Evolutionary conservation across 305 asterid species (phyloP).

Genomic region (Fraxinus sp.): DNA sequence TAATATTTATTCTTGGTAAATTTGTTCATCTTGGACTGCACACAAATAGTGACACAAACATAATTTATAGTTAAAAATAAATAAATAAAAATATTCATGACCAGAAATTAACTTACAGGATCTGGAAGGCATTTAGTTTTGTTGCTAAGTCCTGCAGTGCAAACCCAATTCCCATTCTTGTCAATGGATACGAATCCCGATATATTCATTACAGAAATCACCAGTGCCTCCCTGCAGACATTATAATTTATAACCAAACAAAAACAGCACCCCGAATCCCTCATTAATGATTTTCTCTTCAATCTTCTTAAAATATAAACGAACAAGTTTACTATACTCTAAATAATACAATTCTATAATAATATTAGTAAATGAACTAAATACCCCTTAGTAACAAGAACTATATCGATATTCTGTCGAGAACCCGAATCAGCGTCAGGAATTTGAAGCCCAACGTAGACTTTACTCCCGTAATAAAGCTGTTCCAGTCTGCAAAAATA

Average conservation of each 20-base stretch:
- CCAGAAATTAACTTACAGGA: conserved; percentile 47
- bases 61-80: background rate
- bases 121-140: conserved; percentile 42
- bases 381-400: conserved; percentile 57
- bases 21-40: background rate
- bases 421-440: conserved; percentile 78
- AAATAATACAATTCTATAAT: background rate
- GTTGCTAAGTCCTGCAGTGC: conserved; percentile 35
- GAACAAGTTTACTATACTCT: background rate
- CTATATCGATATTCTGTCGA: conserved; percentile 67
- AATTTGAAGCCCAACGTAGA: conserved; percentile 65
- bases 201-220: conserved; percentile 57
- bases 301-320: background rate
- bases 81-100: background rate
- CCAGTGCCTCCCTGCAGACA: conserved; percentile 58
- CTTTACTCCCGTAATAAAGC: conserved; percentile 61
- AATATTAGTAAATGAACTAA: background rate
- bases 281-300: background rate
- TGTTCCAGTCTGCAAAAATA: conserved; percentile 49
- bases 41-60: background rate
- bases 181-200: conserved; percentile 53
- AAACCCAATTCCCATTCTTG: conserved; percentile 60
- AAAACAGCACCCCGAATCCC: conserved; percentile 2
- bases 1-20: background rate
- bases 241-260: background rate